Percentiles rank a stretch among this genome's conserved stretches.
These are phyloP conservation scores for Talaromyces stipitatus DNA, from an alignment of 495 filamentous ascomycete species.

Conservation along the genomic window DNA sequence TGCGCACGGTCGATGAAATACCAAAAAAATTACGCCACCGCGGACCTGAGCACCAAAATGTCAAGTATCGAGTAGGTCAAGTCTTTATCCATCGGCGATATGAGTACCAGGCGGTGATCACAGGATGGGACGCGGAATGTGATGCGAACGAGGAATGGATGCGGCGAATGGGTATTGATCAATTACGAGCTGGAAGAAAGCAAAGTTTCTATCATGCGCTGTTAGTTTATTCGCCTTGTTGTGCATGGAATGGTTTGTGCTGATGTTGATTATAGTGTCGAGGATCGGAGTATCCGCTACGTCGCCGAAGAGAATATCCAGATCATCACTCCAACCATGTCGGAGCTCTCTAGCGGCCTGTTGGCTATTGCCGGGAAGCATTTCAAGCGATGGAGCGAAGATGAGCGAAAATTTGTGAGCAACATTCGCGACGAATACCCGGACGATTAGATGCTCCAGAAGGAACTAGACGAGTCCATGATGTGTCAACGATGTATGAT, in stretches of 20 bases:
- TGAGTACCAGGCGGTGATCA: slow-evolving; percentile 69
- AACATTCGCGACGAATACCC: slow-evolving; percentile 84
- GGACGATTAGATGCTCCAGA: slow-evolving; percentile 58
- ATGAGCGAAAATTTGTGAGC: slow-evolving; percentile 64
- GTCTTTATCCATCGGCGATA: slow-evolving; percentile 80
- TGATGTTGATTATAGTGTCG: slow-evolving; percentile 42
- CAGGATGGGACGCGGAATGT: slow-evolving; percentile 72
- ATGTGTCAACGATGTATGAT: background rate
- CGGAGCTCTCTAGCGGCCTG: slow-evolving; percentile 43
- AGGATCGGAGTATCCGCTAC: slow-evolving; percentile 63
- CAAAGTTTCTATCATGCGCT: slow-evolving; percentile 81
- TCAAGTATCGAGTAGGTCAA: slow-evolving; percentile 73
- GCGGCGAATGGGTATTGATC: slow-evolving; percentile 57
- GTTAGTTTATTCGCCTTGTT: slow-evolving; percentile 43
- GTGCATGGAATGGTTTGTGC: background rate
- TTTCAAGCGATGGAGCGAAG: slow-evolving; percentile 79
- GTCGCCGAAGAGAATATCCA: slow-evolving; percentile 86
- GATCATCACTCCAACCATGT: slow-evolving; percentile 42
- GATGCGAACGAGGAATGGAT: slow-evolving; percentile 44
- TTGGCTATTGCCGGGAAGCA: slow-evolving; percentile 70
- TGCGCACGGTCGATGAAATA: slow-evolving; percentile 53
- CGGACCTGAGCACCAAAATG: slow-evolving; percentile 26
- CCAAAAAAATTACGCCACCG: slow-evolving; percentile 46
- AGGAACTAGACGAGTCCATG: background rate
- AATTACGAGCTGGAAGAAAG: slow-evolving; percentile 50